Base-by-base conservation (phyloP, 345 rosid genomes). In the Bruguiera parviflora region DNA sequence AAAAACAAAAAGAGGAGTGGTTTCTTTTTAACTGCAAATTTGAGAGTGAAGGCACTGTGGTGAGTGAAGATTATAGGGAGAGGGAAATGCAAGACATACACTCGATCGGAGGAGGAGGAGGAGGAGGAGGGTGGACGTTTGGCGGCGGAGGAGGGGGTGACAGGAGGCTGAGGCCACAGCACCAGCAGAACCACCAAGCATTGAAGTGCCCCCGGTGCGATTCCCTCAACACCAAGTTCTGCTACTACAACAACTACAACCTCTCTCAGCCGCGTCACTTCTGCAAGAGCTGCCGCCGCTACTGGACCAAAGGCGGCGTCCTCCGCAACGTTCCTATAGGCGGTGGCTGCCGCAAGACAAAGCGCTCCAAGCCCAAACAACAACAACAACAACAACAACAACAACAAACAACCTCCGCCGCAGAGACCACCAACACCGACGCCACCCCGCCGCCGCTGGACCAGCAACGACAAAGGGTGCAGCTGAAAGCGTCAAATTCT, bases 261-360 rank as follows among this genome's bases (percentile, higher is more conserved):
- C 96, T 91, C 80, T 91, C 96, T 28, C 98, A 94, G 88, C 98
- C 98, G 8, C 92, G 98, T 25, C 96, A 94, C 90, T 94, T 94
- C 84, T 94, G 98, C 80, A 94, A 94, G 80, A 73, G 61, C 85
- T 94, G 98, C 81, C 96, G 98, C 53, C 86, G 97, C 49, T 94
- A 94, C 87, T 94, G 98, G 98, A 94, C 98, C 47, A 94, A 89
- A 77, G 98, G 97, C 29, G 98, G 98, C 71, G 91, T 94, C 65
- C 95, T 94, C 63, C 94, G 98, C 47, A 94, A 91, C 89, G 98
- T 94, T 28, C 97, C 98, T 19, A 86, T 91, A 16, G 98, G 98
- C 21, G 97, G 94, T 5, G 91, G 94, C 59, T 89, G 91, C 73
- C 88, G 94, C 49, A 89, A 89, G 69, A 76, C 85, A 39, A 94